Conservation (phyloP, 208 protist genomes). For the Lotmaria passim region DNA sequence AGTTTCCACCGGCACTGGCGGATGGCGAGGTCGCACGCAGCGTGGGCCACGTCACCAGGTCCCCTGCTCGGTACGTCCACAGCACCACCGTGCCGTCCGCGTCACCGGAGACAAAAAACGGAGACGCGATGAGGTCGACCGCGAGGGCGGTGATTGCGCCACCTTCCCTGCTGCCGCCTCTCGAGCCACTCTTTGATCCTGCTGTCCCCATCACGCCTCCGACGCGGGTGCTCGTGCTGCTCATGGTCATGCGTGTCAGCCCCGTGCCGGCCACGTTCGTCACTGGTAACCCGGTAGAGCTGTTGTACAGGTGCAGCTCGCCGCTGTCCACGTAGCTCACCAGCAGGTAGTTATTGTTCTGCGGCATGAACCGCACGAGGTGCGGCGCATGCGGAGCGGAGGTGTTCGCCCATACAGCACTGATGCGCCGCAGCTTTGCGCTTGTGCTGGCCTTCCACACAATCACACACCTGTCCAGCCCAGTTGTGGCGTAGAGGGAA, state of each 20-base stretch:
- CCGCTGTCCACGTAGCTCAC: constrained; percentile 50
- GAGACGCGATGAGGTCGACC: constrained; percentile 44
- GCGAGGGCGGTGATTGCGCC: constrained; percentile 43
- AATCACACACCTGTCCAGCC: constrained; percentile 58
- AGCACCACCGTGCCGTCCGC: constrained; percentile 45
- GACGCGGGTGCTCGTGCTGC: constrained; percentile 5
- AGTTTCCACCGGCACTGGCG: neutral
- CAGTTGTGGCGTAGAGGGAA: constrained; percentile 48
- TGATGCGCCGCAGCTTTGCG: constrained; percentile 62
- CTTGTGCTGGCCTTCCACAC: constrained; percentile 51
- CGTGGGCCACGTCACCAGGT: constrained; percentile 28
- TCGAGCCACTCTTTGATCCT: constrained; percentile 6
- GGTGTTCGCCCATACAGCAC: constrained; percentile 18
- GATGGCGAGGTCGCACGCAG: constrained; percentile 11
- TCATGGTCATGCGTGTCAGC: constrained; percentile 5
- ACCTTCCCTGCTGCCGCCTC: neutral
- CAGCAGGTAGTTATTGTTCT: constrained; percentile 81
- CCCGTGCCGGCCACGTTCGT: constrained; percentile 30
- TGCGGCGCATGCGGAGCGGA: constrained; percentile 32
- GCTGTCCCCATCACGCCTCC: neutral
- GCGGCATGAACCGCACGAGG: constrained; percentile 60
- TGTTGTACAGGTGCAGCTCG: constrained; percentile 66
- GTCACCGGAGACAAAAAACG: constrained; percentile 70
- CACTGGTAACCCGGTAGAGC: constrained; percentile 66
- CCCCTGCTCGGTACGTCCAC: constrained; percentile 53